Evolutionary conservation across 495 filamentous ascomycete genomes (phyloP), one percentile per base, ranked within the genome.

Genomic region (Hyphodiscus hymeniophilus): DNA sequence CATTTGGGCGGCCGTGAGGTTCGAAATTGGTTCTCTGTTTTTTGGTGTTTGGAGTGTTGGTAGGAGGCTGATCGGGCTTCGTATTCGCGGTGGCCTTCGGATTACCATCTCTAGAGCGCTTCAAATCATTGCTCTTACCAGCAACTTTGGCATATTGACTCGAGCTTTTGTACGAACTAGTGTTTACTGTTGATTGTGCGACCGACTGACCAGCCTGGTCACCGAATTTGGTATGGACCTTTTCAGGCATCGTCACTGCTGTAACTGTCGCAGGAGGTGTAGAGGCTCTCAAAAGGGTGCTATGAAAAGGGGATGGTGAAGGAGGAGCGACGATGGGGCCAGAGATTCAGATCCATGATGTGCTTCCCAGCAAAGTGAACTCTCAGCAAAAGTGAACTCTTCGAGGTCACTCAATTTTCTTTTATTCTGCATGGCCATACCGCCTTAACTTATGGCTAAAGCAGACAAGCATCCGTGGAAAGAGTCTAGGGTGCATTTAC

Each of bases 211-310:
- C 21, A 12, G 47, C 38, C 10, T 40, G 42, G 41, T 66, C 64
- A 36, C 60, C 60, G 54, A 71, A 71, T 40, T 64, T 62, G 13
- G 56, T 70, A 47, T 63, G 62, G 8, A 69, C 65, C 47, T 61
- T 66, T 60, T 78, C 73, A 11, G 75, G 75, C 76, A 80, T 80
- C 41, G 33, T 61, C 20, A 16, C 13, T 22, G 18, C 17, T 42
- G 42, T 44, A 10, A 20, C 36, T 28, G 34, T 39, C 36, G 23
- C 20, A 24, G 18, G 38, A 15, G 4, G 41, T 31, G 23, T 3
- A 15, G 17, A 24, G n/a, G 22, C n/a, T n/a, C n/a, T n/a, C n/a
- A n/a, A 51, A 32, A 34, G 21, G 22, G 23, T 26, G 17, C 32
- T 30, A 15, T 26, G 2, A n/a, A 15, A 13, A 20, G 15, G 33